Evolutionary conservation across 2,329 filamentous ascomycete genomes (phyloP), one percentile per base, ranked within the genome.

Genomic region (Aspergillus piperis): DNA sequence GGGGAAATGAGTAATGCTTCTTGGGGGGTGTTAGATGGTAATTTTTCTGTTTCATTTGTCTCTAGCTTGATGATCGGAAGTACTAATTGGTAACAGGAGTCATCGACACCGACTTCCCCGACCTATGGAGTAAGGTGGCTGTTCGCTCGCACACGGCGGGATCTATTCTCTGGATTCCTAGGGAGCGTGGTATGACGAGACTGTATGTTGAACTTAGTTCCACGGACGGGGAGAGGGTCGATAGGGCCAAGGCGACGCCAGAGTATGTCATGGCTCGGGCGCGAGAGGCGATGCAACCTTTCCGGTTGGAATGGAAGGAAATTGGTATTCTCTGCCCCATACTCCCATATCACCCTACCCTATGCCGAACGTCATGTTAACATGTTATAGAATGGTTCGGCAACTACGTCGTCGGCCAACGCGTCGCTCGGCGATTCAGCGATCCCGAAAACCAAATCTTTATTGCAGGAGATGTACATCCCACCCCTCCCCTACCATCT

Each of bases 1-100:
- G 82, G 82, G 2, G 77, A 80, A 17, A 80, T 78, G 8, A 80
- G 74, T 36, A 82, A 87, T 64, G 83, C 86, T 3, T 84, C 87
- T 19, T 91, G 89, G 89, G 89, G 88, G 58, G 88, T 91, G 2
- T 77, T 91, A 3, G 89, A 91, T 71, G 88, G 88, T 66, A 85
- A 85, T 86, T 36, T 0, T 1, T 36, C 32, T 15, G 5, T 5
- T 15, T 13, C 2, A 41, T 5, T 8, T 15, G 3, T 38, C 4
- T 38, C 27, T 36, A 0, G 3, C 13, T 6, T 3, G 5, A 11
- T n/a, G 10, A 2, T 4, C 15, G 5, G 25, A 25, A 25, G 8
- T n/a, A 4, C 11, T 36, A 36, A n/a, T 57, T 57, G 13, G 58
- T 17, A 13, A 23, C 21, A 73, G 68, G 73, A 2, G 70, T 74